phyloP scores from a whole-genome alignment of 495 filamentous ascomycete genomes.

The Podospora australis region DNA sequence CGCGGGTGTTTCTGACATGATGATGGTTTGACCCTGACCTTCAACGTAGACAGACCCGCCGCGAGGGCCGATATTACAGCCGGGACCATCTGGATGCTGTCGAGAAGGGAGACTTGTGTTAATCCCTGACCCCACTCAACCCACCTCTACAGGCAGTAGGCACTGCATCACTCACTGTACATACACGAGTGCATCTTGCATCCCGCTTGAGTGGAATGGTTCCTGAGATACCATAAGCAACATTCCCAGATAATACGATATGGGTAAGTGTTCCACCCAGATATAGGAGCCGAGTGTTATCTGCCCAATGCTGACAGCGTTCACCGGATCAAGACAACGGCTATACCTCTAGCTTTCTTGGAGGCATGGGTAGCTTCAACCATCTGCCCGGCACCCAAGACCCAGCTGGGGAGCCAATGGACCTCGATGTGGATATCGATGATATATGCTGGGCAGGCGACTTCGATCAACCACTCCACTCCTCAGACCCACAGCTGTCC shows the following conservation, averaged over 20 bases:
- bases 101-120: too few species aligned
- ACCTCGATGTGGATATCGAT: constrained; percentile 33
- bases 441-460: constrained; percentile 14
- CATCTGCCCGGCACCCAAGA: neutral
- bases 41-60: too few species aligned
- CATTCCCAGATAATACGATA: neutral
- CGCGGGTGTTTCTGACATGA: too few species aligned
- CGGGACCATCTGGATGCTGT: too few species aligned
- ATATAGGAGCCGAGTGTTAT: neutral
- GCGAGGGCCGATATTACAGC: too few species aligned
- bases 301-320: neutral
- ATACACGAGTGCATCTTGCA: too few species aligned
- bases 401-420: constrained; percentile 37
- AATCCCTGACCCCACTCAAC: too few species aligned
- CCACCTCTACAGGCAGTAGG: too few species aligned
- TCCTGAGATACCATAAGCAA: too few species aligned
- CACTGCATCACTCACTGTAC: too few species aligned
- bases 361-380: neutral
- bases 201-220: too few species aligned
- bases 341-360: neutral
- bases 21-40: too few species aligned
- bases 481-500: constrained; percentile 7
- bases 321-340: neutral
- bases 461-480: constrained; percentile 6
- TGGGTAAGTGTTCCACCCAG: neutral